A percentile compares a stretch with the other conserved stretches of the same genome.
These are phyloP conservation scores for Raffaelea ambrosiae DNA, from an alignment of 2,329 filamentous ascomycete species.

Conservation along the genomic window DNA sequence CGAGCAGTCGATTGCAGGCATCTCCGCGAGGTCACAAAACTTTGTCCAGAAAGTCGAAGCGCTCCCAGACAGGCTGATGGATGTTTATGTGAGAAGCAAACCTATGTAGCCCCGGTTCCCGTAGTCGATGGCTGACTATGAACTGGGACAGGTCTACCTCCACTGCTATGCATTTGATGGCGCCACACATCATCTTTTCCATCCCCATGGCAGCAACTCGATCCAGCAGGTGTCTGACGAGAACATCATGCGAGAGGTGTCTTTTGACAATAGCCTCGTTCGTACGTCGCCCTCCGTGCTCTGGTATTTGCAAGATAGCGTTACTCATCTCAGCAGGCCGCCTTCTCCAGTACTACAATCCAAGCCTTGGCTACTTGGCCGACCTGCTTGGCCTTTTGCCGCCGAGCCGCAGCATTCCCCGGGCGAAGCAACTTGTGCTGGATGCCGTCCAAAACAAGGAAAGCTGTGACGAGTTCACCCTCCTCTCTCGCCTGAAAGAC, in stretches of 20 bases:
- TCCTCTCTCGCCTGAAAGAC: slow-evolving; percentile 48
- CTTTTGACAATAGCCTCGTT: slow-evolving; percentile 57
- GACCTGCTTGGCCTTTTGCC: slow-evolving; percentile 34
- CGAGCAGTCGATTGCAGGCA: slow-evolving; percentile 42
- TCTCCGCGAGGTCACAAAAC: slow-evolving; percentile 44
- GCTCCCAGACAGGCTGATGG: slow-evolving; percentile 35
- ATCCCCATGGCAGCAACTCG: slow-evolving; percentile 54
- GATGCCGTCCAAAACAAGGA: slow-evolving; percentile 33
- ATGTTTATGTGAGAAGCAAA: slow-evolving; percentile 46
- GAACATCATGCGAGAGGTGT: slow-evolving; percentile 59
- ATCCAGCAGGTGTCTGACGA: slow-evolving; percentile 46
- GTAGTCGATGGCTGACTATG: too few species aligned
- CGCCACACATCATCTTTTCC: slow-evolving; percentile 60
- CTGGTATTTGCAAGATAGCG: too few species aligned
- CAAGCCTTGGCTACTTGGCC: slow-evolving; percentile 36
- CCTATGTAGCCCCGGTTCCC: too few species aligned
- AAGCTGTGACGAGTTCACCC: slow-evolving; percentile 42
- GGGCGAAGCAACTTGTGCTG: slow-evolving; percentile 51
- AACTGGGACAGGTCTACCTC: slow-evolving; percentile 30
- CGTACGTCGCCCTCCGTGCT: slow-evolving; percentile 42
- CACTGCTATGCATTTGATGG: slow-evolving; percentile 64
- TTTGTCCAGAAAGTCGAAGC: slow-evolving; percentile 45
- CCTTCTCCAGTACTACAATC: slow-evolving; percentile 49
- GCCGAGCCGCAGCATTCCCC: slow-evolving; percentile 47
- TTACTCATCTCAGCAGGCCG: too few species aligned